Conservation (phyloP, 2,329 filamentous ascomycete genomes). For the Aspergillus fumigatiaffinis region DNA sequence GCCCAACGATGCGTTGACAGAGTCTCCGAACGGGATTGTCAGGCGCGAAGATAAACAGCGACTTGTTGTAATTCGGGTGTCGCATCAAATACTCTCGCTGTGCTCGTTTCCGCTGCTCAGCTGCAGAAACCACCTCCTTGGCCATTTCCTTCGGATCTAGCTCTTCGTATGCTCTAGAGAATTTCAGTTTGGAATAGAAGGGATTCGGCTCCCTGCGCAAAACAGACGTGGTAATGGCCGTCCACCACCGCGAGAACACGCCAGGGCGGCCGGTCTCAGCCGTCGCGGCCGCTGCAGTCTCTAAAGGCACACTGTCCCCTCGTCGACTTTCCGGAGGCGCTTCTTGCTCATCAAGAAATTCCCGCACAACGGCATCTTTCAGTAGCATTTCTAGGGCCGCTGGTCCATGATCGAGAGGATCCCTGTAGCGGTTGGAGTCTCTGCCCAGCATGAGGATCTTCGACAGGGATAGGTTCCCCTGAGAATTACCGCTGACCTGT, state of each 20-base stretch:
- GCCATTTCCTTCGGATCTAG: conserved; percentile 85
- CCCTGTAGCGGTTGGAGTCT: conserved; percentile 61
- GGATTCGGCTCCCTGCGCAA: conserved; percentile 79
- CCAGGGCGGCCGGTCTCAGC: conserved; percentile 52
- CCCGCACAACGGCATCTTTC: conserved; percentile 90
- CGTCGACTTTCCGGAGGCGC: conserved; percentile 24
- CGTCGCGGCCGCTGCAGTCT: conserved; percentile 25
- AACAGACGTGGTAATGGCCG: conserved; percentile 53
- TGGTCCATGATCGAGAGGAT: conserved; percentile 86
- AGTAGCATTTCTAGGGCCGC: conserved; percentile 94
- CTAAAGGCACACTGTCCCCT: conserved; percentile 26
- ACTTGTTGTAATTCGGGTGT: conserved; percentile 88
- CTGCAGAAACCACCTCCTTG: conserved; percentile 79
- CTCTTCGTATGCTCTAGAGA: conserved; percentile 67
- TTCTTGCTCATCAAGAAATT: conserved; percentile 79
- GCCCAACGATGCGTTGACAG: conserved; percentile 87
- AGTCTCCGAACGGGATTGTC: conserved; percentile 72
- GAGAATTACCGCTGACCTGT: conserved; percentile 66
- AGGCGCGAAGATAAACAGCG: conserved; percentile 80
- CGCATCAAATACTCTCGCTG: conserved; percentile 86
- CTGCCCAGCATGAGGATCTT: conserved; percentile 60
- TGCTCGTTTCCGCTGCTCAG: conserved; percentile 75
- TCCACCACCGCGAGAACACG: conserved; percentile 59
- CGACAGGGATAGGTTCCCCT: conserved; percentile 63
- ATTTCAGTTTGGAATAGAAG: conserved; percentile 81